Percentiles rank a stretch among this genome's conserved stretches.
phyloP scores from a whole-genome alignment of 306 rosid species.

The Pterocarpus macrocarpus region DNA sequence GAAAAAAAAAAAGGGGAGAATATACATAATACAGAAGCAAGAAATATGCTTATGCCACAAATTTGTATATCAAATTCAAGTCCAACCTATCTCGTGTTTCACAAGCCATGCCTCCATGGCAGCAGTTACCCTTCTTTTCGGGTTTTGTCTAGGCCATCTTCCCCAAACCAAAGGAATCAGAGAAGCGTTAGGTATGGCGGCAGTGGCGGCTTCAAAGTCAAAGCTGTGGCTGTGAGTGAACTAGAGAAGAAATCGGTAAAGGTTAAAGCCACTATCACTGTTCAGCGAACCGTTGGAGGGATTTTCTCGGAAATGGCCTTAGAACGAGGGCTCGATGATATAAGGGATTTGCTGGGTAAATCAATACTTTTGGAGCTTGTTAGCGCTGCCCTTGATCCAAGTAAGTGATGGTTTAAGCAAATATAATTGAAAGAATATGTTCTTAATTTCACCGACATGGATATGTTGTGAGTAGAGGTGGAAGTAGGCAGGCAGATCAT shows the following conservation, averaged over 20 bases:
- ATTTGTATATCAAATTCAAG: background rate
- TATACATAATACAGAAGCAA: background rate
- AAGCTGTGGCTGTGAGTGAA: slow-evolving; percentile 42
- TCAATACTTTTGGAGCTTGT: slow-evolving; percentile 67
- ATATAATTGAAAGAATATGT: background rate
- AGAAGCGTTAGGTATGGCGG: background rate
- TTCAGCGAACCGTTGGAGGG: slow-evolving; percentile 56
- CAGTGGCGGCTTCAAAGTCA: background rate
- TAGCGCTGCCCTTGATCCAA: slow-evolving; percentile 59
- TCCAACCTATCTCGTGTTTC: slow-evolving; percentile 25
- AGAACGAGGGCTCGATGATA: slow-evolving; percentile 59
- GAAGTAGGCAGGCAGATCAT: too few relatives aligned
- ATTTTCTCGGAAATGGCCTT: slow-evolving; percentile 49
- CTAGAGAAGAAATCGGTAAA: background rate
- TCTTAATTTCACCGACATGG: too few relatives aligned
- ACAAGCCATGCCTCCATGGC: slow-evolving; percentile 48
- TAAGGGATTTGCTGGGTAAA: slow-evolving; percentile 61
- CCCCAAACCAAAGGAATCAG: slow-evolving; percentile 26
- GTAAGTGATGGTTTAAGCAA: slow-evolving; percentile 51
- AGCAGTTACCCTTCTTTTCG: slow-evolving; percentile 27
- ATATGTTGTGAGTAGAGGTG: too few relatives aligned
- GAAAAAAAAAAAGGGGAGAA: background rate
- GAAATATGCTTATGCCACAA: slow-evolving; percentile 51
- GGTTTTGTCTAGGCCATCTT: slow-evolving; percentile 39
- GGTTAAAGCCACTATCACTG: slow-evolving; percentile 57